Base-by-base conservation (phyloP, 257 asterid genomes). In the Solanum corneliomulleri region DNA sequence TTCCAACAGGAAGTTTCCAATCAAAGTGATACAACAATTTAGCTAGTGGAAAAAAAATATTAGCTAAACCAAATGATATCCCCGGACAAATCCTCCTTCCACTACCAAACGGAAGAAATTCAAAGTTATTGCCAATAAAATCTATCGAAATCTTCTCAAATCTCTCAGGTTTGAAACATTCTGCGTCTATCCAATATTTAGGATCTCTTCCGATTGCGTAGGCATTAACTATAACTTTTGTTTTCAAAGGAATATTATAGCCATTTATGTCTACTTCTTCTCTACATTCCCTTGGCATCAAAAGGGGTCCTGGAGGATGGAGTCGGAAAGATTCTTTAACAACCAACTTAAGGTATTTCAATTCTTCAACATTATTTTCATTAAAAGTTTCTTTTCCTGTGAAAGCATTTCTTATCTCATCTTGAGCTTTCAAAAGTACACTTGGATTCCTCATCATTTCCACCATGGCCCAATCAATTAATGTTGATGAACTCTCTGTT, bases 121-220 rank as follows among this genome's bases (percentile, higher is more conserved):
- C 47, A 72, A 70, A 70, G 18, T 9, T 70, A 8, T 70, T 33
- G 1, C 77, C 77, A 33, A 16, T 2, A 70, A 31, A 70, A 16
- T 70, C 44, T 11, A 33, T 0, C 0, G 25, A 33, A 37, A 15
- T 70, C 7, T 15, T 3, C 77, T 70, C 47, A 33, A 71, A 71
- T 35, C 47, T 71, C 1, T 71, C 45, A 4, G 89, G 86, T 14
- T 81, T 74, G 21, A 74, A 74, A 13, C 15, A 8, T 35, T 72
- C 27, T 20, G 2, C 47, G 0, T 72, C 82, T 14, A 6, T 4
- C 86, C 86, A 87, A 10, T 25, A 68, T 44, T 9, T 80, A 5
- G 89, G 87, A 27, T 87, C 89, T 75, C 87, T 85, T 2, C 72
- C 47, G 11, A 87, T 84, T 2, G 89, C 89, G 88, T 88, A 88